Evolutionary conservation across 2,329 filamentous ascomycete genomes (phyloP), one percentile per base, ranked within the genome.

Genomic region (Aureobasidium sp.): DNA sequence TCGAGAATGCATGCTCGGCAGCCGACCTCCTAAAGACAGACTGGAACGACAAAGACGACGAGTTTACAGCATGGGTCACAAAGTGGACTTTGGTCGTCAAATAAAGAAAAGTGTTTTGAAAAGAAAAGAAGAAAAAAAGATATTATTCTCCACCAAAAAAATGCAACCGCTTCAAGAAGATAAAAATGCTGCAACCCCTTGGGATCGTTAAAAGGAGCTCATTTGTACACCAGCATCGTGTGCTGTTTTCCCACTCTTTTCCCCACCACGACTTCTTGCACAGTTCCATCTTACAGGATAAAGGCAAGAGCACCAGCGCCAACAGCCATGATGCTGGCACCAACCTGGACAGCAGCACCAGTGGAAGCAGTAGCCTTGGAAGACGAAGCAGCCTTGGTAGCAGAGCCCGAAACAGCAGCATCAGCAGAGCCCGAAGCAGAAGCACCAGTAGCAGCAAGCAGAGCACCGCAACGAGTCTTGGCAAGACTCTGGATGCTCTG

Each of bases 31-130:
- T 90, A 14, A 76, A 77, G 55, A 76, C 79, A 63, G 79, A 80
- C 22, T 92, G 89, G 88, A 75, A 82, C 2, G 86, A 82, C 0
- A 74, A 81, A 51, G 79, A 83, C 20, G 91, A 96, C 69, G 89
- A 88, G 68, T 96, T 95, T 70, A 88, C 86, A 0, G 78, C 82
- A 17, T 96, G 91, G 91, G 84, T 82, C n/a, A 78, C 77, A 53
- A 84, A 81, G 56, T 85, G 82, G 81, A 63, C 70, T 39, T 70
- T 71, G n/a, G 69, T 70, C 7, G 66, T 74, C 36, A 65, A 63
- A 55, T 56, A 61, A 61, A 17, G 22, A 29, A 15, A 39, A 20
- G 15, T 6, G 1, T 22, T 1, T 25, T 27, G 25, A 15, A 20
- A 29, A 29, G n/a, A 41, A 34, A 15, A 6, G 34, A 25, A 22